Evolutionary conservation across 768 basidiomycete genomes (phyloP).

Genomic region (Saitozyma sp.): DNA sequence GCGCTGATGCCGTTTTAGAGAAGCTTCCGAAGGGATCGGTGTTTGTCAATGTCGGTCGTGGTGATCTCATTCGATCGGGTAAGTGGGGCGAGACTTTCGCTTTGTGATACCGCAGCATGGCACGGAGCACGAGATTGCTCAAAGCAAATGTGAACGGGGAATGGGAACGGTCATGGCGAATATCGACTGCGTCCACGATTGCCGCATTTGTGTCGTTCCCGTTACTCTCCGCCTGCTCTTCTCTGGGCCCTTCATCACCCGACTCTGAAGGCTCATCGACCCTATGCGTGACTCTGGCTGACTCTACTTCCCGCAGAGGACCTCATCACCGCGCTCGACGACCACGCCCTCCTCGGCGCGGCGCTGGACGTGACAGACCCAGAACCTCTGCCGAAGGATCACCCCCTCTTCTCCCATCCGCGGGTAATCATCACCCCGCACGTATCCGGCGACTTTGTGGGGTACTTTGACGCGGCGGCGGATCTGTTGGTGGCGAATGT

Average conservation of each 20-base stretch:
- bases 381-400: conserved; percentile 51
- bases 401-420: conserved; percentile 51
- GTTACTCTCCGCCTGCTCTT: no score
- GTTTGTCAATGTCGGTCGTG: conserved; percentile 54
- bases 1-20: conserved; percentile 3
- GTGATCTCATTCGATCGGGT: conserved; percentile 51
- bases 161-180: no score
- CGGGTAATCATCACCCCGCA: conserved; percentile 54
- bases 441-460: conserved; percentile 45
- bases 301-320: conserved; percentile 17
- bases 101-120: no score
- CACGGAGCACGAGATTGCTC: no score
- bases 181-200: no score
- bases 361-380: conserved; percentile 54
- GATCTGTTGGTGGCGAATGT: conserved; percentile 50
- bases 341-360: conserved; percentile 26
- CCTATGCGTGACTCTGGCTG: background rate
- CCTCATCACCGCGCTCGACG: conserved; percentile 27
- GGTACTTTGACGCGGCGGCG: conserved; percentile 44
- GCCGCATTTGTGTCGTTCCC: no score
- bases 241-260: no score
- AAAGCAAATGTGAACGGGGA: no score
- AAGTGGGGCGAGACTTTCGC: conserved; percentile 1
- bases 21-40: conserved; percentile 47
- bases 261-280: background rate